Evolutionary conservation across 345 rosid genomes (phyloP), one percentile per base, ranked within the genome.

Genomic region (Noccaea caerulescens): DNA sequence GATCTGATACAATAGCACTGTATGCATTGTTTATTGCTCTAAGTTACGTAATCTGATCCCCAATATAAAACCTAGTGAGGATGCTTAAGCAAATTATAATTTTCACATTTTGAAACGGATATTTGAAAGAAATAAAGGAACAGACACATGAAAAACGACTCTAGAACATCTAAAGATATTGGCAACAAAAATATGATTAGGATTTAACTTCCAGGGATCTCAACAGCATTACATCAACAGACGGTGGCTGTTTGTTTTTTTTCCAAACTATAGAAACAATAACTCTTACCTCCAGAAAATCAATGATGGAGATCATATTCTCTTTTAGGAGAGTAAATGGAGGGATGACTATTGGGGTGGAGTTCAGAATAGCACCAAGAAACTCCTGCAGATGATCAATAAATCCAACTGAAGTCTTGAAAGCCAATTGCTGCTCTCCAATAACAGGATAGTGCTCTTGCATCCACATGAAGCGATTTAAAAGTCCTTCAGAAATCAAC

Each of bases 331-430:
- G 75, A 51, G 75, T 66, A 47, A 77, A 76, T 52, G 93, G 90
- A 72, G 96, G 97, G 71, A 87, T 75, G 56, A 87, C 86, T 63
- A 94, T 77, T 5, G 91, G 72, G 75, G 88, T 84, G 68, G 81
- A 76, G 73, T 76, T 79, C 51, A 91, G 95, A 83, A 85, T 78
- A 77, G 95, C 86, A 75, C 76, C 75, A 58, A 94, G 87, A 81
- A 94, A 83, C 78, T 94, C 99, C 81, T 89, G 99, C 63, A 94
- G 81, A 77, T 94, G 96, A 76, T 94, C 99, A 63, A 94, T 59
- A 81, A 94, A 94, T 77, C 97, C 84, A 79, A 84, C 79, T 13
- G 99, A 81, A 54, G 97, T 87, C 90, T 89, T 94, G 84, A 94
- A 91, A 68, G 84, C 73, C 61, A 91, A 38, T 45, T 55, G 66